These are phyloP conservation scores for Phaeotremella skinneri DNA, from an alignment of 768 basidiomycete genomes.

Conservation along the genomic window DNA sequence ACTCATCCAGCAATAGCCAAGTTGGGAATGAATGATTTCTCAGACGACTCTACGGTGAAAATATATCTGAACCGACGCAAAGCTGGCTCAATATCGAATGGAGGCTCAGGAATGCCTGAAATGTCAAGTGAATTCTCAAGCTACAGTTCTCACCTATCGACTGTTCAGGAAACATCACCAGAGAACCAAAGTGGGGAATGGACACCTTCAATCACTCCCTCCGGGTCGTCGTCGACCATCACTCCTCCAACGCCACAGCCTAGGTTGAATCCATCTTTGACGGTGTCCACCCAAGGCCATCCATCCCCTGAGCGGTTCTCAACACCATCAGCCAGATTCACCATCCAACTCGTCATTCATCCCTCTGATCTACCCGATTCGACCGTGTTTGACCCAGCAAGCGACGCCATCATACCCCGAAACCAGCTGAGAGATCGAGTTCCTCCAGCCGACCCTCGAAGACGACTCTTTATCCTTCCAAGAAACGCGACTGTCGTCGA, in stretches of 20 bases:
- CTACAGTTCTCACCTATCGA: constrained; percentile 47
- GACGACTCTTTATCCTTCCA: constrained; percentile 75
- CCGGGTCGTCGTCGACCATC: constrained; percentile 9
- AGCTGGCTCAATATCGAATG: constrained; percentile 19
- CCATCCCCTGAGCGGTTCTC: constrained; percentile 43
- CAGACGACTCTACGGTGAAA: constrained; percentile 94
- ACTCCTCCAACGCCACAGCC: constrained; percentile 28
- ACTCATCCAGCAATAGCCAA: constrained; percentile 94
- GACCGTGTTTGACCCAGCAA: constrained; percentile 87
- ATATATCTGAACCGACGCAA: constrained; percentile 79
- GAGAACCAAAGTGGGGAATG: constrained; percentile 49
- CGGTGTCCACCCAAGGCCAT: constrained; percentile 24
- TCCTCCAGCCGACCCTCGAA: constrained; percentile 27
- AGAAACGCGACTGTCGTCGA: constrained; percentile 95
- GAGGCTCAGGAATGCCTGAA: constrained; percentile 20
- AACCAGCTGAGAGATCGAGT: constrained; percentile 64
- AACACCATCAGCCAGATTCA: constrained; percentile 79
- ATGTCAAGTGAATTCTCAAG: constrained; percentile 38
- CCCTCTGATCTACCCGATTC: constrained; percentile 89
- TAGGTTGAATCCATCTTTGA: constrained; percentile 37
- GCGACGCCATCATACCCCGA: constrained; percentile 91
- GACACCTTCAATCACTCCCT: constrained; percentile 3
- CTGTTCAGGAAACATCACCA: constrained; percentile 52
- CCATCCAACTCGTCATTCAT: constrained; percentile 80
- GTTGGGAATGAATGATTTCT: constrained; percentile 94